A percentile compares a stretch with the other conserved stretches of the same genome.
These are phyloP conservation scores for Wickerhamiella siamensis DNA, from an alignment of 805 yeast species.

Conservation along the genomic window DNA sequence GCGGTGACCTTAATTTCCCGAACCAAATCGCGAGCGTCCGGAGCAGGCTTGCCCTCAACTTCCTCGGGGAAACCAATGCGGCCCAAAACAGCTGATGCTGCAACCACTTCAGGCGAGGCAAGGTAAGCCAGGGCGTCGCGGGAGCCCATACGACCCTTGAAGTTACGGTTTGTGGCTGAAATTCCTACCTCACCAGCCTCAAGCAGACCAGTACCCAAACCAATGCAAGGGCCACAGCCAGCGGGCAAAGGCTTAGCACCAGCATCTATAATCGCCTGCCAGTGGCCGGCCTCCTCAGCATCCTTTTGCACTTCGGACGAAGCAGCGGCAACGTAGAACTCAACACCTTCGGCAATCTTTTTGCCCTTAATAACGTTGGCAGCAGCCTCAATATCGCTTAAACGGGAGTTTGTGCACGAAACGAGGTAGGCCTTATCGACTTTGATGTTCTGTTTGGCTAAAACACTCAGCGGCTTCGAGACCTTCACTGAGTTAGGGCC, in stretches of 20 bases:
- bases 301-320: slow-evolving; percentile 84
- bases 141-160: slow-evolving; percentile 98
- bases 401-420: slow-evolving; percentile 93
- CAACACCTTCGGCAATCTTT: slow-evolving; percentile 77
- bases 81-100: slow-evolving; percentile 95
- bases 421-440: slow-evolving; percentile 92
- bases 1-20: slow-evolving; percentile 23
- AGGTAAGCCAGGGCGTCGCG: slow-evolving; percentile 90
- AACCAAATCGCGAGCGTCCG: slow-evolving; percentile 36
- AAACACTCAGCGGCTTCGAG: slow-evolving; percentile 60
- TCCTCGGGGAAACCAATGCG: slow-evolving; percentile 88
- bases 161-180: slow-evolving; percentile 95
- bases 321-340: slow-evolving; percentile 96
- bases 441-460: slow-evolving; percentile 57
- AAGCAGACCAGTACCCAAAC: slow-evolving; percentile 84
- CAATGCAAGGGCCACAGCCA: slow-evolving; percentile 99
- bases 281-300: slow-evolving; percentile 82
- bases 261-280: slow-evolving; percentile 79
- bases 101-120: slow-evolving; percentile 96
- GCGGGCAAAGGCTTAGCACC: slow-evolving; percentile 95
- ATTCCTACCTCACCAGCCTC: slow-evolving; percentile 97
- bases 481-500: slow-evolving; percentile 98
- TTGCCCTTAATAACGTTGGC: slow-evolving; percentile 74
- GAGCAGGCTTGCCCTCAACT: slow-evolving; percentile 43
- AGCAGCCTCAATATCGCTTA: slow-evolving; percentile 87